These are phyloP conservation scores for Conringia planisiliqua DNA, from an alignment of 345 rosid species.

Conservation along the genomic window DNA sequence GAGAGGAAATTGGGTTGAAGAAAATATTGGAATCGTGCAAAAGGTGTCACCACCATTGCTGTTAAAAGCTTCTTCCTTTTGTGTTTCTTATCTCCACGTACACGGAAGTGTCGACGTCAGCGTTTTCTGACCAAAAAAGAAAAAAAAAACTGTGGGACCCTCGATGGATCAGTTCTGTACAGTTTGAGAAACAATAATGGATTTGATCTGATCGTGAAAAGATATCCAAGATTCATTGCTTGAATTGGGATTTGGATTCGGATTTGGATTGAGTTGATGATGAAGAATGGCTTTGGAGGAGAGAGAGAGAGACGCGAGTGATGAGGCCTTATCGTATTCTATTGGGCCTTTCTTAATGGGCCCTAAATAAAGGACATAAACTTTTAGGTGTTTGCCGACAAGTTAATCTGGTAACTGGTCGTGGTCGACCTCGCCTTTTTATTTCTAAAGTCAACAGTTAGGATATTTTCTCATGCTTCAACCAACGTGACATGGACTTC, in stretches of 20 bases:
- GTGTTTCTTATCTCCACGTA: neutral
- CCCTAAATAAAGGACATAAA: neutral
- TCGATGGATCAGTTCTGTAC: neutral
- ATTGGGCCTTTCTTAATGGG: neutral
- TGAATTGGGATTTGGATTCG: too few relatives aligned
- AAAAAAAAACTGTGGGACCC: neutral
- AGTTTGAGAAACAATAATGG: neutral
- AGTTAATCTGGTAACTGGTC: too few relatives aligned
- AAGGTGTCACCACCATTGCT: conserved; percentile 7
- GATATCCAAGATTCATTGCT: neutral
- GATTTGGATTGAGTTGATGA: neutral
- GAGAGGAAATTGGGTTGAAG: conserved; percentile 1
- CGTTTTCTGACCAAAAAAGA: neutral
- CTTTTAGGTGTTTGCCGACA: too few relatives aligned
- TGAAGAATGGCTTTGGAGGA: neutral
- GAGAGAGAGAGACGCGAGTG: neutral
- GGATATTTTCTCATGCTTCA: neutral
- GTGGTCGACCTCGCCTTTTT: too few relatives aligned
- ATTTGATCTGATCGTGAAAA: neutral
- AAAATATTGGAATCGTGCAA: neutral
- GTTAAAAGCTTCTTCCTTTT: neutral
- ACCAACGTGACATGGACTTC: neutral
- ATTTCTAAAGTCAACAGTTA: neutral
- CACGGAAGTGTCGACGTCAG: conserved; percentile 6
- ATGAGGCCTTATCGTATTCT: neutral